Evolutionary conservation across 2,329 filamentous ascomycete species (phyloP).

Genomic region (Aspergillus udagawae): DNA sequence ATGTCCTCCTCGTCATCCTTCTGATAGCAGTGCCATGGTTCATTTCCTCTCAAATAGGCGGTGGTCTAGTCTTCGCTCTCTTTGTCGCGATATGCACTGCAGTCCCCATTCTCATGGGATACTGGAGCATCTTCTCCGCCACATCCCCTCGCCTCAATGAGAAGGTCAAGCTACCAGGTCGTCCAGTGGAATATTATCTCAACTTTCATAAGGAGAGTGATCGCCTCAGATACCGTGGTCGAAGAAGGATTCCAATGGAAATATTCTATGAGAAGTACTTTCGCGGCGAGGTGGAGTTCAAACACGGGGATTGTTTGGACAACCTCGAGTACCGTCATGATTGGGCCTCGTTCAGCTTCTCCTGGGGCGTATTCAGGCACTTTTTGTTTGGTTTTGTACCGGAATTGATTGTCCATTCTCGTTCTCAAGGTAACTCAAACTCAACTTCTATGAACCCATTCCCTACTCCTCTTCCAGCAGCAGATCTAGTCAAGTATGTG

Average conservation of each 20-base stretch:
- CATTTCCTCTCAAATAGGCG: constrained; percentile 14
- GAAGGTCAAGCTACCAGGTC: constrained; percentile 21
- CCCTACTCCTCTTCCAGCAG: constrained; percentile 23
- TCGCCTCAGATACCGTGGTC: constrained; percentile 18
- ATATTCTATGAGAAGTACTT: constrained; percentile 30
- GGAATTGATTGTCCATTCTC: no score
- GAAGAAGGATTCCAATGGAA: constrained; percentile 25
- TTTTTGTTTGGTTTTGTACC: no score
- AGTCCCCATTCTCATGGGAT: constrained; percentile 18
- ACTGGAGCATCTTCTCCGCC: constrained; percentile 17
- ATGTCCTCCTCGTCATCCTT: constrained; percentile 14
- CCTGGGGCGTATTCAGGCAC: constrained; percentile 22
- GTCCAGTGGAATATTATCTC: constrained; percentile 24
- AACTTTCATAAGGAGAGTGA: constrained; percentile 25
- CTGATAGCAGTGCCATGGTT: constrained; percentile 19
- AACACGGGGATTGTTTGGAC: constrained; percentile 28
- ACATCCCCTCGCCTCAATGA: constrained; percentile 18
- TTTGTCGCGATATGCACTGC: constrained; percentile 13
- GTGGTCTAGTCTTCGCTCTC: constrained; percentile 13
- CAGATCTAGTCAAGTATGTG: constrained; percentile 1
- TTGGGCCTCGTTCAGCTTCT: constrained; percentile 31
- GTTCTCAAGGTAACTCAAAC: no score
- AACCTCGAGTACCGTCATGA: constrained; percentile 32
- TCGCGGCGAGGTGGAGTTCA: constrained; percentile 30
- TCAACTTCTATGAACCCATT: no score